Conservation (phyloP, 805 yeast species). For the Cyberlindnera bimundalis region DNA sequence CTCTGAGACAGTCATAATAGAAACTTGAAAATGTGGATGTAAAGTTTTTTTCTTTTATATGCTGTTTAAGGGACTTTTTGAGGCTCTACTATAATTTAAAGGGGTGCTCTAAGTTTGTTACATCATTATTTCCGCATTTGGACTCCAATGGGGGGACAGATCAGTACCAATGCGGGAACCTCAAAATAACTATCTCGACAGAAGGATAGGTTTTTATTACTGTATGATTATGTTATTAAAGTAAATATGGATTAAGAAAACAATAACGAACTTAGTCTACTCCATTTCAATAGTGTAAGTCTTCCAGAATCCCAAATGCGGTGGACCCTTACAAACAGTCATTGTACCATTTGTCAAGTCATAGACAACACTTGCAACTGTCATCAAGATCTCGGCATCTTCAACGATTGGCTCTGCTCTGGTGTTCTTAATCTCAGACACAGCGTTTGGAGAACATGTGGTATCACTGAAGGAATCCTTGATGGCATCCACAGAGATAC, state of each 20-base stretch:
- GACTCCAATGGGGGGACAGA: slow-evolving; percentile 15
- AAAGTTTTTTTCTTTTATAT: too few relatives aligned
- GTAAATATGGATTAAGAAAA: too few relatives aligned
- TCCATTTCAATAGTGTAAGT: slow-evolving; percentile 12
- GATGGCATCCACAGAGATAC: slow-evolving; percentile 9
- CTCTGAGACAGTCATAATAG: too few relatives aligned
- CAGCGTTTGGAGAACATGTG: slow-evolving; percentile 13
- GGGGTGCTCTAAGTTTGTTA: neutral
- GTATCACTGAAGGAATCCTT: slow-evolving; percentile 11
- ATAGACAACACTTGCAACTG: slow-evolving; percentile 16
- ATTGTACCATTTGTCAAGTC: slow-evolving; percentile 16
- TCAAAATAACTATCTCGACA: too few relatives aligned
- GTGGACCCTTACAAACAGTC: slow-evolving; percentile 19
- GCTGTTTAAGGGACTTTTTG: slow-evolving; percentile 2
- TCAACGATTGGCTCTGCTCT: slow-evolving; percentile 14
- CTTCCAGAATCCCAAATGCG: slow-evolving; percentile 47
- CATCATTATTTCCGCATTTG: slow-evolving; percentile 15
- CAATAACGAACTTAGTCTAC: neutral
- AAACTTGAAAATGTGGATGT: too few relatives aligned
- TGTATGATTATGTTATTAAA: too few relatives aligned
- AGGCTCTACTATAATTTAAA: neutral
- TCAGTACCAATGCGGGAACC: too few relatives aligned
- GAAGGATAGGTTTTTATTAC: too few relatives aligned
- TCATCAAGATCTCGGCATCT: slow-evolving; percentile 12
- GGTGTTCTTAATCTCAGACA: slow-evolving; percentile 15